A percentile compares a stretch with the other conserved stretches of the same genome.
These are phyloP conservation scores for Azolla pinnata DNA, from an alignment of 75 land plant genomes.

Conservation along the genomic window DNA sequence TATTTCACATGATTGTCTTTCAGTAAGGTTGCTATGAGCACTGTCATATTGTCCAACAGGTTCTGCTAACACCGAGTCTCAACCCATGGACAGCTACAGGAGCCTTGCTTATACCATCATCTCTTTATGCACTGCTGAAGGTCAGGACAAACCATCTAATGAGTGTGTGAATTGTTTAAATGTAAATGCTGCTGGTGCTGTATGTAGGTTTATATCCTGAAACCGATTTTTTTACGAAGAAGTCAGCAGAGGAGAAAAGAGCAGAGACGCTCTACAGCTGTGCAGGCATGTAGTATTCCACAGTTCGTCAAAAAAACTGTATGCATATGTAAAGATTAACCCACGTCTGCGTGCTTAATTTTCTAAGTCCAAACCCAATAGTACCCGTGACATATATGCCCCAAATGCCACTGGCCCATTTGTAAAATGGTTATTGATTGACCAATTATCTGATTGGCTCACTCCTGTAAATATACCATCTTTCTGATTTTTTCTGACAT, in stretches of 20 bases:
- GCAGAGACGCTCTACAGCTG: neutral
- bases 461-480: neutral
- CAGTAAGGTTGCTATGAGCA: neutral
- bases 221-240: neutral
- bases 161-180: neutral
- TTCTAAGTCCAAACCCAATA: neutral
- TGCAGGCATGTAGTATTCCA: neutral
- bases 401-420: too few relatives aligned
- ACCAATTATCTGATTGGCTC: too few relatives aligned
- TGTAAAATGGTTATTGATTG: too few relatives aligned
- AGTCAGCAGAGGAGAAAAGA: neutral
- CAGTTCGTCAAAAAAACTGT: neutral
- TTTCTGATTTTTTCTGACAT: neutral
- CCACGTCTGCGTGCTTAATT: neutral
- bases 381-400: too few relatives aligned
- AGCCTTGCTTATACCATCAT: constrained; percentile 67
- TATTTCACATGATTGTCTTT: neutral
- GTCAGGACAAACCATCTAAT: constrained; percentile 16
- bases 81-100: constrained; percentile 57
- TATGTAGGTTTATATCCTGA: neutral
- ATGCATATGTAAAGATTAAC: neutral
- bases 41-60: constrained; percentile 27
- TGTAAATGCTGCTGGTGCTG: neutral
- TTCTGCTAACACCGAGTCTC: constrained; percentile 54
- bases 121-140: constrained; percentile 73